Evolutionary conservation across 371 early-diverging fungal genomes (phyloP), one percentile per base, ranked within the genome.

Genomic region (Mucor circinelloides): DNA sequence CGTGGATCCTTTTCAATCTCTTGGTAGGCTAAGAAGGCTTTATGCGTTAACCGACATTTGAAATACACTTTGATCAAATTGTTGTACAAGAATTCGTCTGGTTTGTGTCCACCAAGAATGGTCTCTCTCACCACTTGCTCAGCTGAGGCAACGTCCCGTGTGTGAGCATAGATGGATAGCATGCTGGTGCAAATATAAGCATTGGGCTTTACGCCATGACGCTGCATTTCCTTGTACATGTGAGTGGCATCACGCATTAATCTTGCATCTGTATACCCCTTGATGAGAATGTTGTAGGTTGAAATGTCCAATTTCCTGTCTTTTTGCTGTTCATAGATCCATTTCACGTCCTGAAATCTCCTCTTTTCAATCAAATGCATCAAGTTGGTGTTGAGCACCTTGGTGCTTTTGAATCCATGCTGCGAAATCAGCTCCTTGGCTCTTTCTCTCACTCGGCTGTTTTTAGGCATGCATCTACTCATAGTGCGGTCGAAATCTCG

Each of bases 31-130:
- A 71, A 44, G 13, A 83, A 68, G 12, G 84, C 84, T 28, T 73
- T 78, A 5, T 52, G 31, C 6, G 72, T 38, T 8, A 62, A 48
- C 8, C 79, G 52, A 13, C 66, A 57, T 48, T 78, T 75, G 48
- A 83, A 77, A 31, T 81, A 83, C 0, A 81, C 78, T 28, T 79
- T 81, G 67, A 83, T 76, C 17, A 83, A 46, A 44, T 79, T 78
- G 38, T 75, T 81, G 50, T 79, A 83, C 15, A 78, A 38, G 3
- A 46, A 1, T 38, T 70, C 78, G 15, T 83, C 78, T 17, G 73
- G 54, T 28, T 48, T 59, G 28, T 76, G 70, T 21, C 79, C 80
- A 6, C 73, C 74, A 12, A 38, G 27, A 12, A 76, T 58, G 6
- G 71, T 73, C 15, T 71, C 71, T 52, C 70, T 27, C 1, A 83